Conservation (phyloP, 1,284 basidiomycete genomes). For the Coniferiporia sulphurascens region DNA sequence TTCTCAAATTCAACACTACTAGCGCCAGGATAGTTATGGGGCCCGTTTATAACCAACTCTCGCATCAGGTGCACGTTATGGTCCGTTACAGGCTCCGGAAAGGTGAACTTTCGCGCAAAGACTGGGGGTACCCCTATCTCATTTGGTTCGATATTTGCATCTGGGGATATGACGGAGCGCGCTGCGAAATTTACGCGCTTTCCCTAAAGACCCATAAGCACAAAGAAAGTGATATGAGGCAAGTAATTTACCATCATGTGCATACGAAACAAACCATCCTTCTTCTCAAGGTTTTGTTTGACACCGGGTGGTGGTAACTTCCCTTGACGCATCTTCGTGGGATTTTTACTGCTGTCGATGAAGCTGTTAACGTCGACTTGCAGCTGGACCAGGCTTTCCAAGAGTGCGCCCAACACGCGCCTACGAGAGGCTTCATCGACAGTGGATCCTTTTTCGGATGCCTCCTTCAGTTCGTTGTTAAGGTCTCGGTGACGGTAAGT, state of each 20-base stretch:
- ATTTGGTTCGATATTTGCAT: slow-evolving; percentile 99
- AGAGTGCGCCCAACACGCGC: slow-evolving; percentile 63
- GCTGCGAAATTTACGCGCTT: slow-evolving; percentile 99
- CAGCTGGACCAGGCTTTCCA: slow-evolving; percentile 84
- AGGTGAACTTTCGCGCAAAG: slow-evolving; percentile 96
- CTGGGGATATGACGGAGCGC: slow-evolving; percentile 98
- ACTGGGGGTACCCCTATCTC: slow-evolving; percentile 98
- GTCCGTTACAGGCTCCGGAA: slow-evolving; percentile 94
- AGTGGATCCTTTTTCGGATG: slow-evolving; percentile 53
- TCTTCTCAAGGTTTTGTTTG: slow-evolving; percentile 98
- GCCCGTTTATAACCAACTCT: slow-evolving; percentile 89
- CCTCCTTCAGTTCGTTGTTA: slow-evolving; percentile 61
- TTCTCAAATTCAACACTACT: slow-evolving; percentile 95
- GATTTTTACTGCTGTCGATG: slow-evolving; percentile 97
- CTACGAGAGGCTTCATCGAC: slow-evolving; percentile 52
- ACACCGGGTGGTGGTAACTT: slow-evolving; percentile 93
- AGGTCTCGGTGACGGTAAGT: slow-evolving; percentile 79
- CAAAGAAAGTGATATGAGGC: slow-evolving; percentile 5
- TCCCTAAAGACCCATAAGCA: slow-evolving; percentile 51
- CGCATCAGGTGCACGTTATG: slow-evolving; percentile 89
- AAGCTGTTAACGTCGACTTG: slow-evolving; percentile 97
- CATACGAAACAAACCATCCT: slow-evolving; percentile 97
- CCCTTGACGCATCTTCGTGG: slow-evolving; percentile 78
- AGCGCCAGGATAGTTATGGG: slow-evolving; percentile 89
- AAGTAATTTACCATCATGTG: slow-evolving; percentile 88